Percentiles rank a stretch among this genome's conserved stretches.
These are phyloP conservation scores for Myxozyma geophila DNA, from an alignment of 805 yeast species.

Conservation along the genomic window DNA sequence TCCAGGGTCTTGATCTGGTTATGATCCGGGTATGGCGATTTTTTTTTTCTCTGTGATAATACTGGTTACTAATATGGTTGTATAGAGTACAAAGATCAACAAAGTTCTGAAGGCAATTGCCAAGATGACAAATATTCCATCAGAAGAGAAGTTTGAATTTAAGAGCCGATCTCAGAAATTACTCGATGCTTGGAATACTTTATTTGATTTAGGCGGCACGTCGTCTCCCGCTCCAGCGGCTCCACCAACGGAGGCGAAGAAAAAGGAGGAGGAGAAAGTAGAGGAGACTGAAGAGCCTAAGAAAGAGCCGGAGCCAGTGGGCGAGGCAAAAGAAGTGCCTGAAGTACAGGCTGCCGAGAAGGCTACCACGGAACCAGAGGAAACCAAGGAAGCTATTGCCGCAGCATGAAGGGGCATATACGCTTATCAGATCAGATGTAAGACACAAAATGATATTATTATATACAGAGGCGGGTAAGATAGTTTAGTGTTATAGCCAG, in stretches of 20 bases:
- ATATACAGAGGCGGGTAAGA: conserved; percentile 1
- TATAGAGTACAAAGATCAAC: conserved; percentile 42
- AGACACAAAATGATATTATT: too few species aligned
- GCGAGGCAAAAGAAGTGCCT: neutral
- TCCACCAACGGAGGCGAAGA: neutral
- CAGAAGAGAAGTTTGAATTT: conserved; percentile 43
- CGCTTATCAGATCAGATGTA: too few species aligned
- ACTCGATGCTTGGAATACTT: conserved; percentile 39
- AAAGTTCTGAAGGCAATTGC: conserved; percentile 44
- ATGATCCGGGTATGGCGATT: conserved; percentile 37
- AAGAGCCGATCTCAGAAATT: conserved; percentile 39
- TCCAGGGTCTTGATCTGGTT: conserved; percentile 41
- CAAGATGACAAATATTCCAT: conserved; percentile 41
- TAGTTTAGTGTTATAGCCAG: neutral
- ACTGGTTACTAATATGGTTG: too few species aligned
- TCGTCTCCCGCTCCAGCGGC: conserved; percentile 16
- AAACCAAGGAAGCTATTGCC: neutral
- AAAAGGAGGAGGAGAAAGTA: neutral
- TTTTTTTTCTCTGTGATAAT: neutral
- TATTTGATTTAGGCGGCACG: conserved; percentile 20
- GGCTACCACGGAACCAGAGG: neutral
- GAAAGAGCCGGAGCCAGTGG: neutral
- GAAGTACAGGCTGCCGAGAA: neutral
- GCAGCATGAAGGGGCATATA: neutral
- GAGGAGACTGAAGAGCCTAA: conserved; percentile 5